Base-by-base conservation (phyloP, 768 basidiomycete species). In the Floccularia luteovirens region DNA sequence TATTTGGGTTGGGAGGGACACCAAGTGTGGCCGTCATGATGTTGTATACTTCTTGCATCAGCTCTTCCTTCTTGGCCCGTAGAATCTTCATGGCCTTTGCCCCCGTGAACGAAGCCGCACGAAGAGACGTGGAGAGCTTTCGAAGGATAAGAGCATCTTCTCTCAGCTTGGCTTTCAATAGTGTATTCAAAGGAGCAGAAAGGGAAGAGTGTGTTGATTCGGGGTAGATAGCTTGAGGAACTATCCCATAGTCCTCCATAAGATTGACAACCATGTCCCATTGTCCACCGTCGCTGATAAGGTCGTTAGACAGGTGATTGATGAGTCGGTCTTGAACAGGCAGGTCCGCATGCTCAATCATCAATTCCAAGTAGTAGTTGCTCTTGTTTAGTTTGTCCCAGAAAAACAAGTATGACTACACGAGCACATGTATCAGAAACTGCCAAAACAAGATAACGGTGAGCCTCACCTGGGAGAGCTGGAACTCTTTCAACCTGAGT, bases 371-470 rank as follows among this genome's bases (percentile, higher is more conserved):
- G 60, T 85, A 94, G 63, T 88, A 92, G 64, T 93, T 92, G 34
- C 81, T 66, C 63, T 96, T 90, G 70, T 93, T 90, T 36, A 97
- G 76, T 62, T 93, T 92, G 63, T 98, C 93, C 72, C 84, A 94
- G 74, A 97, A 93, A 72, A 92, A 93, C 21, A 93, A 71, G 60
- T 94, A 94, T 2, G 79, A 78, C 84, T 89, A 34, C 4, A 30
- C 8, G 14, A 8, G 8, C 10, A 28, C 27, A 28, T 14, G 8
- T 14, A 8, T 28, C 14, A 28, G 39, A 41, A 7, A 31, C 19
- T 3, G 8, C 36, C 21, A 5, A 40, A 27, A 24, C 31, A n/a
- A 3, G 20, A n/a, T 14, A 16, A 4, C 11, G 23, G 14, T 16
- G 16, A 52, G 27, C 8, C 68, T 19, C 31, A 78, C 85, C 69